Evolutionary conservation across 2,329 filamentous ascomycete species (phyloP), one percentile per base, ranked within the genome.

Genomic region (Cladosporium sp.): DNA sequence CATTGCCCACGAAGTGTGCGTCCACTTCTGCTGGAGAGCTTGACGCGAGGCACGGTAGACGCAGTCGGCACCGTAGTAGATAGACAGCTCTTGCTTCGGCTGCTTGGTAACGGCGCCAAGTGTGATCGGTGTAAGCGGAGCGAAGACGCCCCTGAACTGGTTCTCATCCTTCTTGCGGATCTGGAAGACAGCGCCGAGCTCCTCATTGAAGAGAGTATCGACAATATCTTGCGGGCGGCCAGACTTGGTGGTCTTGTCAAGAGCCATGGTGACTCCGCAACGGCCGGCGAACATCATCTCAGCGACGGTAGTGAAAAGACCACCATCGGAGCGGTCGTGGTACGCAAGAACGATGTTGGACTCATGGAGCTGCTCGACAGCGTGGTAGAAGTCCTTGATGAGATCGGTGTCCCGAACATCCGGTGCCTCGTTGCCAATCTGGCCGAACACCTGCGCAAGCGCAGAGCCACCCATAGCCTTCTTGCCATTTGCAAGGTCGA

Each of bases 201-300:
- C 93, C 71, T 97, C 93, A 68, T 91, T 96, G 81, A 98, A 97
- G 16, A 98, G 80, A 0, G 86, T 81, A 52, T 89, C 82, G 7
- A 95, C 74, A 14, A 95, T 71, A 63, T 83, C 77, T 41, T 66
- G 59, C 2, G 65, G 59, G 43, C 81, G 74, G 9, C 79, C 78
- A 41, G 84, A 77, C 19, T 81, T 82, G 55, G 81, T 82, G 37
- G 90, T 76, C 51, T 80, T 81, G 66, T 96, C 91, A 53, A 96
- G 76, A 77, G 88, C 86, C 55, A 97, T 77, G 61, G 95, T 87
- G 31, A 89, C 80, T 56, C 92, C 93, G 64, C 88, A 95, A 52
- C 91, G 86, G 28, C 93, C 93, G 32, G 93, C 92, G 68, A 97
- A 97, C 83, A 95, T 95, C 93, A 97, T 97, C 72, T 98, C 93